These are phyloP conservation scores for Neodidymelliopsis sp. DNA, from an alignment of 2,329 filamentous ascomycete genomes.

Conservation along the genomic window DNA sequence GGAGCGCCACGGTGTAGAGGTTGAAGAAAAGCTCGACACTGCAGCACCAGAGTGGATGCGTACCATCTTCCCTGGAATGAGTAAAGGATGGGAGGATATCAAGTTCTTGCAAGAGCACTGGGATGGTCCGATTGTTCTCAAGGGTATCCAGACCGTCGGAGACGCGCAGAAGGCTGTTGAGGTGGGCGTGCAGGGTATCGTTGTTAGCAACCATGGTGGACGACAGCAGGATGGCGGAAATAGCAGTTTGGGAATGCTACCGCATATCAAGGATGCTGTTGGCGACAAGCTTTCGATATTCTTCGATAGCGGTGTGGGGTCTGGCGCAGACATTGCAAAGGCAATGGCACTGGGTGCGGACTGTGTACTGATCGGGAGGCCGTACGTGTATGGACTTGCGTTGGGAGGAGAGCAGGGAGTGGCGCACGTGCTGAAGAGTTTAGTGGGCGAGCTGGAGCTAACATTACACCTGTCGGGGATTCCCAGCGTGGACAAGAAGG, in stretches of 20 bases:
- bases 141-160: conserved; percentile 63
- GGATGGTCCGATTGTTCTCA: conserved; percentile 69
- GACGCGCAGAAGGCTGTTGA: conserved; percentile 57
- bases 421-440: conserved; percentile 43
- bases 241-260: conserved; percentile 61
- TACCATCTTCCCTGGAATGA: conserved; percentile 52
- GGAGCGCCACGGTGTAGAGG: conserved; percentile 48
- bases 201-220: conserved; percentile 63
- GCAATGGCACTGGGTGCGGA: conserved; percentile 63
- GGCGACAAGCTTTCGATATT: conserved; percentile 48
- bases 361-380: conserved; percentile 64
- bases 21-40: conserved; percentile 50
- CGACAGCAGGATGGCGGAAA: conserved; percentile 61
- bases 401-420: conserved; percentile 64
- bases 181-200: conserved; percentile 57
- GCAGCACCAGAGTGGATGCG: conserved; percentile 36
- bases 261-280: conserved; percentile 63
- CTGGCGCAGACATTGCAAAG: conserved; percentile 60
- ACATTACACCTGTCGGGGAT: conserved; percentile 37
- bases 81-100: conserved; percentile 69
- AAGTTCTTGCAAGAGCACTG: conserved; percentile 66
- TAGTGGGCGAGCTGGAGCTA: conserved; percentile 32
- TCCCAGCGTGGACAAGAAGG: conserved; percentile 26
- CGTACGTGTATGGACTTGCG: conserved; percentile 65
- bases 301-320: conserved; percentile 61